phyloP scores from a whole-genome alignment of 2,329 filamentous ascomycete species.

The Claviceps digitariae region DNA sequence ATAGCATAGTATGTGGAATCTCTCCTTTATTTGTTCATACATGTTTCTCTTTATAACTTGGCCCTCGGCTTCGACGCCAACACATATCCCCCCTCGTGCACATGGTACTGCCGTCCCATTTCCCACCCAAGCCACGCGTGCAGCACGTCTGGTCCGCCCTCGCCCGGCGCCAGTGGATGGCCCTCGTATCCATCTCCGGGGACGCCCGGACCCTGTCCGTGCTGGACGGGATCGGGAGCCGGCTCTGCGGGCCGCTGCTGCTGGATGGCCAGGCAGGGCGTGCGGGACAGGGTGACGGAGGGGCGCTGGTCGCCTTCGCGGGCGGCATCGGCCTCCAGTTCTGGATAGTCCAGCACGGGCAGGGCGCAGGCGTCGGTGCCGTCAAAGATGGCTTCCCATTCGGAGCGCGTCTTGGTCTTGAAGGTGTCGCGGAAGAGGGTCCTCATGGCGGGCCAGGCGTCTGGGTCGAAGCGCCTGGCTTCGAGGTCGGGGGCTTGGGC shows the following conservation, averaged over 20 bases:
- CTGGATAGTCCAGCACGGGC: conserved; percentile 65
- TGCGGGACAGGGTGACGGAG: conserved; percentile 51
- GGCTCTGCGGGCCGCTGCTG: conserved; percentile 23
- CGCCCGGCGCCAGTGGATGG: conserved; percentile 45
- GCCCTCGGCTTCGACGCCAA: conserved; percentile 14
- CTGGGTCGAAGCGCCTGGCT: conserved; percentile 41
- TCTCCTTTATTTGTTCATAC: too few relatives aligned
- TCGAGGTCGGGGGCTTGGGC: conserved; percentile 37
- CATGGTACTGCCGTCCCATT: conserved; percentile 56
- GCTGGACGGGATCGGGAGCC: conserved; percentile 20
- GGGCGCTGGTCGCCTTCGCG: conserved; percentile 58
- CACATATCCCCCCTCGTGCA: conserved; percentile 48
- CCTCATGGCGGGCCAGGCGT: conserved; percentile 55
- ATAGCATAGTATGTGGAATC: too few relatives aligned
- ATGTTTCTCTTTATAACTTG: conserved; percentile 17
- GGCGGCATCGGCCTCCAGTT: conserved; percentile 43
- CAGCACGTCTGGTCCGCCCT: conserved; percentile 59
- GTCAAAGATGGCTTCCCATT: conserved; percentile 83
- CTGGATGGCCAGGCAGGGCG: conserved; percentile 53
- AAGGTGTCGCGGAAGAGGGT: conserved; percentile 50
- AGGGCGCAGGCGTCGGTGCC: conserved; percentile 85
- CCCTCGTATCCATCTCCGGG: conserved; percentile 55
- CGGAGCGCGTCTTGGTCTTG: conserved; percentile 50
- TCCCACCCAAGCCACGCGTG: conserved; percentile 66
- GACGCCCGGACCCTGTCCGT: conserved; percentile 52